Evolutionary conservation across 805 yeast species (phyloP).

Genomic region (Candida patagonica): DNA sequence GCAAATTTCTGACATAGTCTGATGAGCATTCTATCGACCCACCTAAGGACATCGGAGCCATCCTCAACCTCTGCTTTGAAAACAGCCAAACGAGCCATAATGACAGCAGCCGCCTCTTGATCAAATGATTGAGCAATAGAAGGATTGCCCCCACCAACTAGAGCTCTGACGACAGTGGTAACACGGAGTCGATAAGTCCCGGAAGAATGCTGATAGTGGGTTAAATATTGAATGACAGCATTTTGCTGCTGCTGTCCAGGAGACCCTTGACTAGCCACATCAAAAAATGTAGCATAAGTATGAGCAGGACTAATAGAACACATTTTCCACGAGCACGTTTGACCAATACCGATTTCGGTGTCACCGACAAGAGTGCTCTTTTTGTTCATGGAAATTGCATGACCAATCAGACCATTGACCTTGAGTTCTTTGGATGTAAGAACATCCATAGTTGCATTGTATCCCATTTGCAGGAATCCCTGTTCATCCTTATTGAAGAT

Average conservation of each 20-base stretch:
- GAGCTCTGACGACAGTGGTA: conserved; percentile 61
- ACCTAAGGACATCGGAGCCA: conserved; percentile 84
- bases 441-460: conserved; percentile 81
- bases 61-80: conserved; percentile 75
- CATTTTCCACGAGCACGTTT: conserved; percentile 81
- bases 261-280: conserved; percentile 40
- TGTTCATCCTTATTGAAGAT: conserved; percentile 80
- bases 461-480: conserved; percentile 80
- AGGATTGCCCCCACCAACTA: conserved; percentile 48
- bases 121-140: conserved; percentile 66
- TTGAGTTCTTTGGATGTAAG: conserved; percentile 73
- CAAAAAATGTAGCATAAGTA: conserved; percentile 84
- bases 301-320: conserved; percentile 80
- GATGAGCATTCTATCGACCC: conserved; percentile 90
- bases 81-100: conserved; percentile 85
- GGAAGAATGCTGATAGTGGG: conserved; percentile 90
- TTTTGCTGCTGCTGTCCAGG: conserved; percentile 27
- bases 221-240: conserved; percentile 67
- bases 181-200: conserved; percentile 86
- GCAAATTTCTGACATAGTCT: conserved; percentile 89
- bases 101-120: conserved; percentile 96
- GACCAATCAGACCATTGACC: conserved; percentile 89
- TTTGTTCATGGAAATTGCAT: conserved; percentile 61
- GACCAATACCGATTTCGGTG: conserved; percentile 89
- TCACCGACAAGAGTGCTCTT: conserved; percentile 70